These are phyloP conservation scores for Pyrenophora teres DNA, from an alignment of 2,329 filamentous ascomycete genomes.

Conservation along the genomic window DNA sequence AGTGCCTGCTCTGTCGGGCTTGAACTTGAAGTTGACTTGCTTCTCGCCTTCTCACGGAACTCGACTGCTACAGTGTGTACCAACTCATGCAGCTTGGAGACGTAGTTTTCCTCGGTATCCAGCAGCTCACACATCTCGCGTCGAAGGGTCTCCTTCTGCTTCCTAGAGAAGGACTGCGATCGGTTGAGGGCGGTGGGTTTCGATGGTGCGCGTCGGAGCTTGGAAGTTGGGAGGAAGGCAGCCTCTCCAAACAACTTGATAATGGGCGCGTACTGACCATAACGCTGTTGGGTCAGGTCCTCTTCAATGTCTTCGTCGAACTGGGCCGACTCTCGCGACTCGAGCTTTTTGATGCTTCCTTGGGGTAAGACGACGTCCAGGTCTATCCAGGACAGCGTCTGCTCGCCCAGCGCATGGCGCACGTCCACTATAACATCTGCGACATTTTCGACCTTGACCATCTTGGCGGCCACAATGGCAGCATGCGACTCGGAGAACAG, in stretches of 20 bases:
- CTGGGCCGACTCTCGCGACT: conserved; percentile 59
- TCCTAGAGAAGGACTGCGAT: conserved; percentile 75
- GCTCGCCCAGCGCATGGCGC: conserved; percentile 75
- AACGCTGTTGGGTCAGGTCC: conserved; percentile 70
- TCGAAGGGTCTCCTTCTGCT: conserved; percentile 82
- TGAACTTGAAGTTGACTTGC: conserved; percentile 62
- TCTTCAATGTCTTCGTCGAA: conserved; percentile 64
- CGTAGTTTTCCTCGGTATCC: conserved; percentile 93
- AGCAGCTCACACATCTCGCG: conserved; percentile 89
- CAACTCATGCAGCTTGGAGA: conserved; percentile 82
- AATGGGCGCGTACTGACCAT: conserved; percentile 76
- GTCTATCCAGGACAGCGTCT: conserved; percentile 83
- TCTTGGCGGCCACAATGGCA: conserved; percentile 82
- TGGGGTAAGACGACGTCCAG: conserved; percentile 84
- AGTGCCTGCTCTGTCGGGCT: conserved; percentile 75
- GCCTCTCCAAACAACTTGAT: conserved; percentile 81
- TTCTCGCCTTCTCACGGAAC: conserved; percentile 72
- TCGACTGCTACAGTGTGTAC: conserved; percentile 80
- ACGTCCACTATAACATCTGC: conserved; percentile 74
- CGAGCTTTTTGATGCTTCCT: conserved; percentile 63
- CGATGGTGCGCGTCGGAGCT: conserved; percentile 82
- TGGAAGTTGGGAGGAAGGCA: conserved; percentile 84
- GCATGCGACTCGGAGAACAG: conserved; percentile 93
- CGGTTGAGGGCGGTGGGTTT: conserved; percentile 80
- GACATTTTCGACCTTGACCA: conserved; percentile 80